These are phyloP conservation scores for Forsythia viridissima DNA, from an alignment of 257 asterid species.

Conservation along the genomic window DNA sequence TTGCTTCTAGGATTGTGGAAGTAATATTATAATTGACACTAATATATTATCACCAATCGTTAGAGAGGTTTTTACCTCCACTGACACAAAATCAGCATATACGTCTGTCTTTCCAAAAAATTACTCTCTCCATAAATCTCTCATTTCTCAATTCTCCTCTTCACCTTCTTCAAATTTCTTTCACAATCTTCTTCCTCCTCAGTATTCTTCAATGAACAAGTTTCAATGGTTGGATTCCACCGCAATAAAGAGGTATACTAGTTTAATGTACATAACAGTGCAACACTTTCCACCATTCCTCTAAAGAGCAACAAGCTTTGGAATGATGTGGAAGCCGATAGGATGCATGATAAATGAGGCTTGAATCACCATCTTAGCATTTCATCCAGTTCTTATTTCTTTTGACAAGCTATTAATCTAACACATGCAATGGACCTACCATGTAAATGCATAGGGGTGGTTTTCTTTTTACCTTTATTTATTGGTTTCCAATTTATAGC, in stretches of 20 bases:
- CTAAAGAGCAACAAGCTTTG: background rate
- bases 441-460: background rate
- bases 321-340: background rate
- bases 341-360: background rate
- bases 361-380: background rate
- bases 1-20: constrained; percentile 19
- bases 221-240: no score
- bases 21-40: background rate
- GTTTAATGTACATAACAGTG: background rate
- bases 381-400: background rate
- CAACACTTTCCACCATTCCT: background rate
- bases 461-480: background rate
- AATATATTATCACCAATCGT: background rate
- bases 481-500: constrained; percentile 1
- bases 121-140: no score
- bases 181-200: no score
- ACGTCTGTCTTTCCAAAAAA: no score
- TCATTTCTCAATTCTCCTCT: no score
- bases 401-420: background rate
- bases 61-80: no score
- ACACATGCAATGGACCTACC: background rate
- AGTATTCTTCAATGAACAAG: no score
- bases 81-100: no score
- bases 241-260: no score
- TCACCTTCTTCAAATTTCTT: no score